Evolutionary conservation across 129 eudicot genomes (phyloP).

Genomic region (Lactuca saligna): DNA sequence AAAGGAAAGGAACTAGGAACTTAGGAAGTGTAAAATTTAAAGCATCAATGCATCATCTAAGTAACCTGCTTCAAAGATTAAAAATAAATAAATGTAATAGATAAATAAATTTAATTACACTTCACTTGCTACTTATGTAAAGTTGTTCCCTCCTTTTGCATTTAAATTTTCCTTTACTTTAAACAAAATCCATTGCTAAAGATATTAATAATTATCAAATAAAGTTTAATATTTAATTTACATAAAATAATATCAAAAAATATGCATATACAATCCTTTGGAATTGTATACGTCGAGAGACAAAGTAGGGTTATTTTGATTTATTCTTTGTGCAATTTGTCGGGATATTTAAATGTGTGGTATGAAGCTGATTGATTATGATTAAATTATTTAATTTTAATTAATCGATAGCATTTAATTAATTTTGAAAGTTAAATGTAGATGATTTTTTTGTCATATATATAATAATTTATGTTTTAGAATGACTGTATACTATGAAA

Average conservation of each 20-base stretch:
- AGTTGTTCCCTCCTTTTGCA: conserved; percentile 43
- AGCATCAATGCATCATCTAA: conserved; percentile 16
- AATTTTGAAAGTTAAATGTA: no score
- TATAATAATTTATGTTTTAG: no score
- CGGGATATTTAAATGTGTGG: background rate
- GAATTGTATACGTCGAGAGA: background rate
- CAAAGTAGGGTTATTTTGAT: background rate
- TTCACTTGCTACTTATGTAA: conserved; percentile 51
- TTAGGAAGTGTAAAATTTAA: conserved; percentile 13
- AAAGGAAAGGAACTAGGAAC: background rate
- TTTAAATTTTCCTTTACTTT: conserved; percentile 27
- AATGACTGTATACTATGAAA: no score
- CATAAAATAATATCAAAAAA: background rate
- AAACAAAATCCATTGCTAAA: conserved; percentile 18
- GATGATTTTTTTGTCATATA: no score
- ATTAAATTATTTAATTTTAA: no score
- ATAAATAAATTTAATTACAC: conserved; percentile 20
- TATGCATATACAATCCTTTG: background rate
- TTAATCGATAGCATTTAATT: background rate
- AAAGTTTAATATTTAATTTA: background rate
- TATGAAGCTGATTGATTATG: background rate
- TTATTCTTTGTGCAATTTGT: no score
- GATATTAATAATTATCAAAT: background rate
- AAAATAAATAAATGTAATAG: background rate
- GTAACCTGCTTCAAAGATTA: conserved; percentile 16